Evolutionary conservation across 2,329 filamentous ascomycete genomes (phyloP).

Genomic region (Calonectria montana): DNA sequence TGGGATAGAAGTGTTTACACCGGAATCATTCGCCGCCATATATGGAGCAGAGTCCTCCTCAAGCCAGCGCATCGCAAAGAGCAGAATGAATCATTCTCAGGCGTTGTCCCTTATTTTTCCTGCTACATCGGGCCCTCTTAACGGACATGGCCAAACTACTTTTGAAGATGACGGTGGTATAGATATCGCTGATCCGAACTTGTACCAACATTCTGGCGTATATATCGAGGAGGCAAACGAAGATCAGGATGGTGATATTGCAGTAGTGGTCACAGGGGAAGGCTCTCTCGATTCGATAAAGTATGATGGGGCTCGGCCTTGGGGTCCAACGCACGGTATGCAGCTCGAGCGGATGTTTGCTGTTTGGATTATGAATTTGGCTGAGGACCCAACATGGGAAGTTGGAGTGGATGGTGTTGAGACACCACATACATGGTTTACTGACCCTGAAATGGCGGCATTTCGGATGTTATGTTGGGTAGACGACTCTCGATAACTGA

Average conservation of each 20-base stretch:
- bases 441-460: background rate
- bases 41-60: background rate
- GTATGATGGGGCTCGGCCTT: no score
- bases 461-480: background rate
- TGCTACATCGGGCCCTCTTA: background rate
- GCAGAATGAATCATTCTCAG: background rate
- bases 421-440: background rate
- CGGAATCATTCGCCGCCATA: background rate
- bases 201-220: background rate
- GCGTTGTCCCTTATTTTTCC: background rate
- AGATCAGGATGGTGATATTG: background rate
- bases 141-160: background rate
- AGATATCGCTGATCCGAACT: background rate
- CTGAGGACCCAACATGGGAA: background rate
- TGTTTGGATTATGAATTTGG: background rate
- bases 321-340: background rate
- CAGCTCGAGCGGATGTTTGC: background rate
- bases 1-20: background rate
- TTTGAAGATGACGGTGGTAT: background rate
- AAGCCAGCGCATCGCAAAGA: background rate
- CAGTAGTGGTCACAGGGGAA: background rate
- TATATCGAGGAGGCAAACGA: background rate
- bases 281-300: background rate
- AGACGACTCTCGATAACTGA: background rate
- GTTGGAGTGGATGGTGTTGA: background rate